phyloP scores from a whole-genome alignment of 306 rosid genomes.

The Dryas octopetala region DNA sequence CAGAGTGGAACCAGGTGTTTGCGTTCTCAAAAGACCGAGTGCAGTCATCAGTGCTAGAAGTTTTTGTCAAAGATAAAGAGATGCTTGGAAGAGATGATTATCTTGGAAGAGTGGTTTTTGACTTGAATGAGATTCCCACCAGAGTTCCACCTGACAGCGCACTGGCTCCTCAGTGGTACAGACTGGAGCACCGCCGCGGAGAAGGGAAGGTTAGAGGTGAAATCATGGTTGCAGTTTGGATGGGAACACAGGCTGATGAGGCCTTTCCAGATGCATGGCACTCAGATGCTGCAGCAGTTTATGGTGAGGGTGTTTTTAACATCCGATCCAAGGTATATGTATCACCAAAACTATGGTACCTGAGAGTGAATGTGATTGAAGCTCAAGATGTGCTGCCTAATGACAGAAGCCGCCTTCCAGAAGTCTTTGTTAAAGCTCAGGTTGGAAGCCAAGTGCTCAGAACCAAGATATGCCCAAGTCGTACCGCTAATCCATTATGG shows the following conservation, averaged over 20 bases:
- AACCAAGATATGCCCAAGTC: conserved; percentile 61
- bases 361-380: conserved; percentile 76
- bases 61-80: conserved; percentile 81
- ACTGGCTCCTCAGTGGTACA: conserved; percentile 92
- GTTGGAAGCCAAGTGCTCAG: conserved; percentile 76
- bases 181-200: conserved; percentile 69
- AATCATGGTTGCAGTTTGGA: conserved; percentile 93
- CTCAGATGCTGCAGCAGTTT: conserved; percentile 80
- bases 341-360: conserved; percentile 94
- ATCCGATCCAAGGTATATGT: conserved; percentile 89
- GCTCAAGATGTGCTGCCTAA: conserved; percentile 85
- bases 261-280: conserved; percentile 96
- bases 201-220: conserved; percentile 80
- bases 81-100: conserved; percentile 88
- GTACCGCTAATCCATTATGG: conserved; percentile 70
- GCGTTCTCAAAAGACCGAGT: conserved; percentile 86
- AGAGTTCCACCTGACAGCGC: conserved; percentile 96
- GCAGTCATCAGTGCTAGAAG: conserved; percentile 78
- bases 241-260: conserved; percentile 98
- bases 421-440: conserved; percentile 75
- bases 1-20: conserved; percentile 96
- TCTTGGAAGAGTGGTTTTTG: conserved; percentile 77
- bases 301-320: conserved; percentile 79
- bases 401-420: conserved; percentile 70
- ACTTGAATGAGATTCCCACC: conserved; percentile 83